These are phyloP conservation scores for Diaporthe velutina DNA, from an alignment of 2,329 filamentous ascomycete genomes.

Conservation along the genomic window DNA sequence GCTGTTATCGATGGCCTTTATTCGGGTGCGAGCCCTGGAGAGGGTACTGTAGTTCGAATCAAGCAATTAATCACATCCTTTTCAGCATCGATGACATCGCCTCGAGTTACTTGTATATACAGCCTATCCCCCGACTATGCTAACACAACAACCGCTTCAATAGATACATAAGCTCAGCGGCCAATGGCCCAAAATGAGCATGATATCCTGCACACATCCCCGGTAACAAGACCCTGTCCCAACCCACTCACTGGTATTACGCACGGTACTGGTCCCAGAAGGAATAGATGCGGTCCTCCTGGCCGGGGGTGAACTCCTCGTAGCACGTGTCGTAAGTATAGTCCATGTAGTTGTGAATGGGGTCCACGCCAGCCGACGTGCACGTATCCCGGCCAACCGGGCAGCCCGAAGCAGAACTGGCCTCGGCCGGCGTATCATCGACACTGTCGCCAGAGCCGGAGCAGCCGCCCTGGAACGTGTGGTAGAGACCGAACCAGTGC, in stretches of 20 bases:
- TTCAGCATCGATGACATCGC: neutral
- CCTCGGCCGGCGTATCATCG: constrained; percentile 55
- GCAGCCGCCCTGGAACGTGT: constrained; percentile 59
- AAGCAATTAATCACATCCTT: too few species aligned
- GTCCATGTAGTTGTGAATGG: constrained; percentile 54
- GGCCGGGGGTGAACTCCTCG: constrained; percentile 53
- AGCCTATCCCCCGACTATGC: neutral
- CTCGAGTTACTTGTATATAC: neutral
- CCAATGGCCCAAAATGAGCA: too few species aligned
- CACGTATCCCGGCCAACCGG: constrained; percentile 51
- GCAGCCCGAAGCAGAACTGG: constrained; percentile 51
- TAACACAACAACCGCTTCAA: neutral
- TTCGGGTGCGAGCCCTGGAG: neutral
- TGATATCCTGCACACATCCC: neutral
- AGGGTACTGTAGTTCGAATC: too few species aligned
- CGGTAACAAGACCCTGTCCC: too few species aligned
- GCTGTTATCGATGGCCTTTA: too few species aligned
- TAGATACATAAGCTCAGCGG: neutral
- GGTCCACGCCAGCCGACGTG: constrained; percentile 47
- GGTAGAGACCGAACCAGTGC: constrained; percentile 59
- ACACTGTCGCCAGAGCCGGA: constrained; percentile 53
- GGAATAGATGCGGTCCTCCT: constrained; percentile 50
- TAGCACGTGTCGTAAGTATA: constrained; percentile 56
- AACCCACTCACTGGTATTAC: constrained; percentile 1
- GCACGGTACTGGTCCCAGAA: constrained; percentile 48